phyloP scores from a whole-genome alignment of 2,329 filamentous ascomycete species.

The Paraphaeosphaeria minitans region DNA sequence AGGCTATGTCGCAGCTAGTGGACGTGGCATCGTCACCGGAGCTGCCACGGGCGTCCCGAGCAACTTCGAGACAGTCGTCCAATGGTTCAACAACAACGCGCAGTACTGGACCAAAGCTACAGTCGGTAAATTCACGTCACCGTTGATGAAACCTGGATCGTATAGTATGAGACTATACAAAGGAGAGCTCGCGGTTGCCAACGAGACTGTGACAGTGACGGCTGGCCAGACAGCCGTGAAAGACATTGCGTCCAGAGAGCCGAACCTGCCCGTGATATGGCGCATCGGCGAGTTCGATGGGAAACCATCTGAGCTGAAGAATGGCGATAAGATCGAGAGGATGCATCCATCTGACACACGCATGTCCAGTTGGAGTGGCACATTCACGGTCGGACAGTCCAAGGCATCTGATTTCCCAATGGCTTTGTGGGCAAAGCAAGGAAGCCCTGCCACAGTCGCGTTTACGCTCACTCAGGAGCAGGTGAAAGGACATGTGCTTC shows the following conservation, averaged over 20 bases:
- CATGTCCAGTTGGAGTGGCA: constrained; percentile 25
- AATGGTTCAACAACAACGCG: constrained; percentile 65
- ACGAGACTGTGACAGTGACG: constrained; percentile 23
- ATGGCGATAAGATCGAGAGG: constrained; percentile 30
- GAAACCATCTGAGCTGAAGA: constrained; percentile 29
- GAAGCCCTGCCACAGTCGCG: constrained; percentile 21
- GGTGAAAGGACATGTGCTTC: constrained; percentile 26
- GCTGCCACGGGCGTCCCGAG: constrained; percentile 22
- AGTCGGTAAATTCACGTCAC: constrained; percentile 23
- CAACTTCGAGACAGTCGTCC: constrained; percentile 47
- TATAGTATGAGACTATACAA: constrained; percentile 31
- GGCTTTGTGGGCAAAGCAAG: constrained; percentile 29
- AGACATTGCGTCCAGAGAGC: constrained; percentile 27
- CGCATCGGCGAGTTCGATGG: constrained; percentile 31
- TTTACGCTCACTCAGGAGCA: constrained; percentile 25
- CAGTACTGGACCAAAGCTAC: constrained; percentile 62
- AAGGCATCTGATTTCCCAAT: constrained; percentile 28
- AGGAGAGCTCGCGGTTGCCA: constrained; percentile 25
- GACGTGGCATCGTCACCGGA: constrained; percentile 25
- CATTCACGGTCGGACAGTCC: constrained; percentile 21
- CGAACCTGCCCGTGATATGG: constrained; percentile 21
- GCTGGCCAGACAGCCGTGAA: constrained; percentile 24
- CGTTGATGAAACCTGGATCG: constrained; percentile 27
- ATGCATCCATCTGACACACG: constrained; percentile 31
- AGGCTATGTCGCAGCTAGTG: constrained; percentile 25